phyloP scores from a whole-genome alignment of 2,329 filamentous ascomycete species.

The Aaosphaeria arxii region DNA sequence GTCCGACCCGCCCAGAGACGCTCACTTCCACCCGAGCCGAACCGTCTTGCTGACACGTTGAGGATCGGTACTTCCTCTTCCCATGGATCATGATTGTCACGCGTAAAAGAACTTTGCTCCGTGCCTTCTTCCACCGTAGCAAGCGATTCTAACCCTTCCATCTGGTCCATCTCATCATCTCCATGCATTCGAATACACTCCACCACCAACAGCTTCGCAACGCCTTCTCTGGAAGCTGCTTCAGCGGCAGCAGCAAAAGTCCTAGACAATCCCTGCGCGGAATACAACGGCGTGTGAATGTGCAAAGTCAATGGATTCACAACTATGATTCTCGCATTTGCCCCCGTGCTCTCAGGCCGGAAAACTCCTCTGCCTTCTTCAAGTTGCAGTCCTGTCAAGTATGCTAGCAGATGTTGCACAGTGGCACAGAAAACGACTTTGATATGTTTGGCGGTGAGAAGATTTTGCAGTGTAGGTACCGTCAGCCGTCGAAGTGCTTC shows the following conservation, averaged over 20 bases:
- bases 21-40: slow-evolving; percentile 30
- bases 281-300: slow-evolving; percentile 68
- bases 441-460: slow-evolving; percentile 67
- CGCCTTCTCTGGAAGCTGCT: slow-evolving; percentile 43
- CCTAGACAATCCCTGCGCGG: slow-evolving; percentile 66
- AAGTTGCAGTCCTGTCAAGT: slow-evolving; percentile 58
- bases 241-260: slow-evolving; percentile 64
- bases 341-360: background rate
- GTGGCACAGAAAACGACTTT: slow-evolving; percentile 71
- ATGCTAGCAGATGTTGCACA: slow-evolving; percentile 73
- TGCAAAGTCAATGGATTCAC: slow-evolving; percentile 67
- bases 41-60: slow-evolving; percentile 44
- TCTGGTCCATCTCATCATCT: slow-evolving; percentile 58
- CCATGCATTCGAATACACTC: slow-evolving; percentile 45
- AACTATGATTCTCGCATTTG: slow-evolving; percentile 50
- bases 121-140: slow-evolving; percentile 19
- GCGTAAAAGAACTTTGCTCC: slow-evolving; percentile 1
- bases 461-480: slow-evolving; percentile 63
- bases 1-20: slow-evolving; percentile 49
- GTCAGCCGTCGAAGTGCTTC: slow-evolving; percentile 45
- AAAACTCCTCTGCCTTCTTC: slow-evolving; percentile 1
- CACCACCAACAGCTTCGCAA: slow-evolving; percentile 39
- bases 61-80: slow-evolving; percentile 47
- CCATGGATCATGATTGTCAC: slow-evolving; percentile 36
- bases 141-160: slow-evolving; percentile 62